These are phyloP conservation scores for Theobroma cacao DNA, from an alignment of 345 rosid genomes.

Conservation along the genomic window DNA sequence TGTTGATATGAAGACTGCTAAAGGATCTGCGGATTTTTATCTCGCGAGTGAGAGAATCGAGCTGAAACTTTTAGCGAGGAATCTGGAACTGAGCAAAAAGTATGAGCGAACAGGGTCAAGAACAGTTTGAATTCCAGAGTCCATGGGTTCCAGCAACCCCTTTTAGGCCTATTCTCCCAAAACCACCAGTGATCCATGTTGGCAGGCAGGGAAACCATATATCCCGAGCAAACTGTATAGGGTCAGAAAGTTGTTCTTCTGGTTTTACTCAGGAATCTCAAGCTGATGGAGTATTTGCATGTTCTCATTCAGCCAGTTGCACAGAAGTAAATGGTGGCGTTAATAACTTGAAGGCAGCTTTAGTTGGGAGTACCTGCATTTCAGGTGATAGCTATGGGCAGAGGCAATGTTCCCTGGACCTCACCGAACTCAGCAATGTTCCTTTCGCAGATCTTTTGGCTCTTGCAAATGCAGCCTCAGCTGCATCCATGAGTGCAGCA, in stretches of 20 bases:
- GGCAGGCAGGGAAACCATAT: conserved; percentile 25
- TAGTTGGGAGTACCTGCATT: background rate
- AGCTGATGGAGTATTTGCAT: conserved; percentile 12
- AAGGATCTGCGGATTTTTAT: background rate
- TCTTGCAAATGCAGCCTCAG: conserved; percentile 48
- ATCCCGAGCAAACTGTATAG: conserved; percentile 21
- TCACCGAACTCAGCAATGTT: conserved; percentile 23
- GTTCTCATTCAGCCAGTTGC: conserved; percentile 6
- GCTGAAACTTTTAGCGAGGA: background rate
- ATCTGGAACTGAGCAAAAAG: conserved; percentile 19
- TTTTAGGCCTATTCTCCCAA: conserved; percentile 30
- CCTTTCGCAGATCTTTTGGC: conserved; percentile 51
- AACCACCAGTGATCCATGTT: conserved; percentile 25
- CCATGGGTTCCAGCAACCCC: conserved; percentile 60
- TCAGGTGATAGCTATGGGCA: background rate
- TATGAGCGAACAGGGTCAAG: conserved; percentile 20
- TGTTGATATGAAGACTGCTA: background rate
- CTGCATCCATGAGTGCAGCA: background rate
- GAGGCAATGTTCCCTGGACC: conserved; percentile 12
- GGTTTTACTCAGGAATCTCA: conserved; percentile 20
- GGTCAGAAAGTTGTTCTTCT: conserved; percentile 28
- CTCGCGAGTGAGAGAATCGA: background rate
- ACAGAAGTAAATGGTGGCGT: background rate
- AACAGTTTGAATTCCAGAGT: conserved; percentile 26
- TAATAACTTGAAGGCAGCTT: background rate